Base-by-base conservation (phyloP, 345 rosid genomes). In the Citrus australasica region DNA sequence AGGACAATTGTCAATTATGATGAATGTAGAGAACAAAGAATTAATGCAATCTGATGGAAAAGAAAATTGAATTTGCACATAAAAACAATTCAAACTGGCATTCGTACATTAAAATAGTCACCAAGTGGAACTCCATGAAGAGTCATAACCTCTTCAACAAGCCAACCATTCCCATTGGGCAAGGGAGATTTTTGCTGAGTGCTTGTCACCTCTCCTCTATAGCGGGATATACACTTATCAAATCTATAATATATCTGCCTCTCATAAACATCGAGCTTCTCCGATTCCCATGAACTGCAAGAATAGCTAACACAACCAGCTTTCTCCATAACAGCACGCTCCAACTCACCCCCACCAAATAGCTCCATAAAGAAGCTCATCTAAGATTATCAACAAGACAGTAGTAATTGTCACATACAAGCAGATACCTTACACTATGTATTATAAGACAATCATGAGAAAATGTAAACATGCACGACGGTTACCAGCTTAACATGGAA, bases 121-220 rank as follows among this genome's bases (percentile, higher is more conserved):
- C 97, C 97, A 24, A 93, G 91, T 28, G 98, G 98, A 77, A 96
- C 89, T 79, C 96, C 97, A 76, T 93, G 97, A 74, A 96, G 93
- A 65, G 98, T 90, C 94, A 92, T 87, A 66, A 96, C 95, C 88
- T 96, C 99, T 86, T 96, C 97, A 3, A 92, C 84, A 64, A 89
- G 82, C 99, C 97, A 93, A 48, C 98, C 93, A 58, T 88, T 91
- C 73, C 74, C 87, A 73, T 90, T 95, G 14, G 89, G 55, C 30
- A 92, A 82, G 38, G 81, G 90, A 16, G 91, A 82, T 78, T 89
- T 93, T 86, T 96, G 98, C 84, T 96, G 97, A 73, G 95, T 89
- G 71, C 97, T 90, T 16, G 99, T 96, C 76, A 92, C 98, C 84
- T 93, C 99, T 84, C 98, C 99, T 78, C 92, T 83, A n/a, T 89